These are phyloP conservation scores for Picea abies DNA, from an alignment of 83 land plant genomes.

Conservation along the genomic window DNA sequence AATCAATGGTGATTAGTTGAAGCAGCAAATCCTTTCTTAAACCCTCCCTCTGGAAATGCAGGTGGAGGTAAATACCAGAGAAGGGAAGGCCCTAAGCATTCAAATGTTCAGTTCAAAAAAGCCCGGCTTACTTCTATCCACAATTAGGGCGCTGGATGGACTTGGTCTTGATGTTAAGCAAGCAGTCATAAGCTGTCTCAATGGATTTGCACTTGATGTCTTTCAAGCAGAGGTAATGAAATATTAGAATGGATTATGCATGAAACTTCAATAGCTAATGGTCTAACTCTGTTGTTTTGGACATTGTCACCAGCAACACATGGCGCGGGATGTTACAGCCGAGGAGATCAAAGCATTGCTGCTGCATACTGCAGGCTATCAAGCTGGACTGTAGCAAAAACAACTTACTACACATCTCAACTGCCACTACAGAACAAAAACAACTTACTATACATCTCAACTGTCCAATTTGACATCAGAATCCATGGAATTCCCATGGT, in stretches of 20 bases:
- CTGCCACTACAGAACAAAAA: no score
- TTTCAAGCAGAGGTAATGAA: slow-evolving; percentile 24
- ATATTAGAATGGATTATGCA: no score
- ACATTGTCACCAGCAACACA: not conserved
- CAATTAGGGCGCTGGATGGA: slow-evolving; percentile 31
- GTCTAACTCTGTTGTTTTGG: no score
- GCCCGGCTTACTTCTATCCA: slow-evolving; percentile 33
- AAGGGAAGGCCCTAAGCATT: slow-evolving; percentile 25
- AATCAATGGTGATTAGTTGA: no score
- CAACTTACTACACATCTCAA: not conserved
- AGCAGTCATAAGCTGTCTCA: slow-evolving; percentile 33
- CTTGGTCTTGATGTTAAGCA: slow-evolving; percentile 39
- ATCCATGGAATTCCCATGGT: no score
- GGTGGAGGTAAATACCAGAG: slow-evolving; percentile 28
- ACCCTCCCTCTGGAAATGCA: not conserved
- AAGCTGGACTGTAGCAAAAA: not conserved
- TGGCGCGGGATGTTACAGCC: not conserved
- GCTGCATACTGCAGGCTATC: slow-evolving; percentile 7
- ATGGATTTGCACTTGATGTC: slow-evolving; percentile 32
- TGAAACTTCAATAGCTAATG: no score
- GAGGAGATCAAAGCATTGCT: slow-evolving; percentile 9
- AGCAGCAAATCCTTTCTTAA: not conserved
- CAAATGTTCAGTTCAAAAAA: slow-evolving; percentile 29
- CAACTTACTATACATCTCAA: no score
- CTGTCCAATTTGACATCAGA: no score